Base-by-base conservation (phyloP, 768 basidiomycete species). In the Mycena rebaudengoi region DNA sequence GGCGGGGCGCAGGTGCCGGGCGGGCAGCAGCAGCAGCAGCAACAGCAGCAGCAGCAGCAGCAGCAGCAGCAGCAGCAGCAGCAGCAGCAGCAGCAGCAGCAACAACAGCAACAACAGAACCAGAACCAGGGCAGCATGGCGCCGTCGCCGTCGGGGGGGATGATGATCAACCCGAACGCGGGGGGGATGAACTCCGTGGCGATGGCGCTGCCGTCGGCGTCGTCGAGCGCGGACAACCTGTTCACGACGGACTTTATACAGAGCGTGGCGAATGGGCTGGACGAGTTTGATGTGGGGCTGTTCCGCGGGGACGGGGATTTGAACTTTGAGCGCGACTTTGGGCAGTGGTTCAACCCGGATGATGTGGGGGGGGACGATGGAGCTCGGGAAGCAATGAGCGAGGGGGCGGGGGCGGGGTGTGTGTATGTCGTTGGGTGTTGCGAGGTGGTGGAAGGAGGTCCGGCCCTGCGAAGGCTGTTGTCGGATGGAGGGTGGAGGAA, bases 251-350 rank as follows among this genome's bases (percentile, higher is more conserved):
- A 86, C 30, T 86, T 87, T 52, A 83, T 87, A 60, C 76, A 81
- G 64, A 80, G 76, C 13, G 75, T 82, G 11, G 75, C 76, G 21
- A 74, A 59, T 46, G 72, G 77, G 25, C 61, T 85, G 70, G 84
- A 83, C 25, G 81, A 80, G 5, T 82, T 82, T 50, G 79, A 80
- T 57, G 32, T 75, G 8, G 64, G 70, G 14, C 58, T 86, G 40
- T 85, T 86, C 70, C 73, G 79, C 45, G 66, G 74, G n/a, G 80
- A 83, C 50, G 81, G 80, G 2, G 79, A 85, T 60, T 75, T 90
- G 71, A 86, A 89, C 70, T 90, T 91, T 66, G 90, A 90, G 74
- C 80, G 88, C 70, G 90, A 91, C 69, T 91, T 91, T 75, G 87
- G 88, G 57, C 87, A 90, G 69, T 91, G 90, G 90, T 91, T 92